Evolutionary conservation across 1,284 basidiomycete genomes (phyloP).

Genomic region (Inonotus hispidus): DNA sequence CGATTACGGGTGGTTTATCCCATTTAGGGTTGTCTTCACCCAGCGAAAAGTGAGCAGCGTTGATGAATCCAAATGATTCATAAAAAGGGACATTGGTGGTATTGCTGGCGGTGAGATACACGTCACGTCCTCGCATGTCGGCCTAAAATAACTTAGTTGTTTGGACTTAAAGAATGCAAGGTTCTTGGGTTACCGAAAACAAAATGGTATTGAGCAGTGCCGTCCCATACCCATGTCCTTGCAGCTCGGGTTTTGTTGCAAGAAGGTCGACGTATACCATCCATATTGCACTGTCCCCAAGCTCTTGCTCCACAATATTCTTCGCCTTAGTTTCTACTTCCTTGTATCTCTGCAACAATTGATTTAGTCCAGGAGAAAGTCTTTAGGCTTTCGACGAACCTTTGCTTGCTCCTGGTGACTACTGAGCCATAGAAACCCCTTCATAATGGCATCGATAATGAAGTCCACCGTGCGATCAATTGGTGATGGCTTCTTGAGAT

Average conservation of each 20-base stretch:
- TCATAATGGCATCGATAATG: not conserved
- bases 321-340: not conserved
- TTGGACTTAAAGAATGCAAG: not conserved
- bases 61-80: slow-evolving; percentile 21
- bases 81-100: slow-evolving; percentile 22
- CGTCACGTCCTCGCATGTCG: slow-evolving; percentile 19
- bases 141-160: slow-evolving; percentile 13
- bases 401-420: slow-evolving; percentile 5
- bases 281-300: slow-evolving; percentile 5
- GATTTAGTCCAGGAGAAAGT: not conserved
- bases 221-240: slow-evolving; percentile 20
- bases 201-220: slow-evolving; percentile 14
- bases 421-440: not conserved
- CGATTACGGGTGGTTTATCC: slow-evolving; percentile 20
- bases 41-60: slow-evolving; percentile 13
- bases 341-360: not conserved
- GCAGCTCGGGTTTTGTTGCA: slow-evolving; percentile 16
- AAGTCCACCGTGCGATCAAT: slow-evolving; percentile 6
- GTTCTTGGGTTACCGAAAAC: not conserved
- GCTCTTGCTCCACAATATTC: slow-evolving; percentile 1
- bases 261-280: slow-evolving; percentile 17
- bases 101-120: slow-evolving; percentile 21
- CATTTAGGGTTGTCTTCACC: slow-evolving; percentile 23
- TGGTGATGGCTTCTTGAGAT: not conserved
- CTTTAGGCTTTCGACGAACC: not conserved